Percentiles rank a stretch among this genome's conserved stretches.
Evolutionary conservation across 176 grass and related monocot species (phyloP).

Genomic region (Melocanna baccifera): DNA sequence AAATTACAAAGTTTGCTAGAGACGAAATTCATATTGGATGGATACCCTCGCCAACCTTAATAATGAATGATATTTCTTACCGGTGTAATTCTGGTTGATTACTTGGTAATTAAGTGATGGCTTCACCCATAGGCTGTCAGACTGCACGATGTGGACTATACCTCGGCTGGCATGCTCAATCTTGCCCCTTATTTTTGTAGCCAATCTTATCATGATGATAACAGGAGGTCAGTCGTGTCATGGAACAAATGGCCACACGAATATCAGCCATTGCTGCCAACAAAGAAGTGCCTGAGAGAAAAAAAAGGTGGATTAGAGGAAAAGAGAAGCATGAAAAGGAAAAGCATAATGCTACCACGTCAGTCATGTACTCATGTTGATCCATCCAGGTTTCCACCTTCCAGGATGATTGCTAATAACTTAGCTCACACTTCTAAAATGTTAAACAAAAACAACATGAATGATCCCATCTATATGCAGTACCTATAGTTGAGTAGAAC

Average conservation of each 20-base stretch:
- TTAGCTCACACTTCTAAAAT: not conserved
- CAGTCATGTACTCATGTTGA: not conserved
- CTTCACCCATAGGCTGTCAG: not conserved
- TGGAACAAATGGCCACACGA: not conserved
- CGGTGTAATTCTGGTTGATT: not conserved
- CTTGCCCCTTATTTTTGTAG: conserved; percentile 5
- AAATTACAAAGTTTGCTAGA: not conserved
- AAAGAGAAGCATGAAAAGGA: not conserved
- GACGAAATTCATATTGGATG: not conserved
- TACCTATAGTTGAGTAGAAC: no score
- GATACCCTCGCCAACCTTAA: not conserved
- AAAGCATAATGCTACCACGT: not conserved
- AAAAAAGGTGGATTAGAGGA: not conserved
- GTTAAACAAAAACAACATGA: not conserved
- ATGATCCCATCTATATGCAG: not conserved
- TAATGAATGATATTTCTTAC: not conserved
- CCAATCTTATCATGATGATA: not conserved
- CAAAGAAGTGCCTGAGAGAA: not conserved
- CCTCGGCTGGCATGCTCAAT: not conserved
- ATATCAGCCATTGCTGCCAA: not conserved
- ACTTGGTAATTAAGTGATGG: not conserved
- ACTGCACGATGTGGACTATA: not conserved
- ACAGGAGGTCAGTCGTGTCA: not conserved
- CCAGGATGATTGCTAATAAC: not conserved
- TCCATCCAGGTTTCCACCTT: not conserved